Percentiles rank a stretch among this genome's conserved stretches.
Evolutionary conservation across 164 flowering plant species (phyloP).

Genomic region (Cinnamomum chago): DNA sequence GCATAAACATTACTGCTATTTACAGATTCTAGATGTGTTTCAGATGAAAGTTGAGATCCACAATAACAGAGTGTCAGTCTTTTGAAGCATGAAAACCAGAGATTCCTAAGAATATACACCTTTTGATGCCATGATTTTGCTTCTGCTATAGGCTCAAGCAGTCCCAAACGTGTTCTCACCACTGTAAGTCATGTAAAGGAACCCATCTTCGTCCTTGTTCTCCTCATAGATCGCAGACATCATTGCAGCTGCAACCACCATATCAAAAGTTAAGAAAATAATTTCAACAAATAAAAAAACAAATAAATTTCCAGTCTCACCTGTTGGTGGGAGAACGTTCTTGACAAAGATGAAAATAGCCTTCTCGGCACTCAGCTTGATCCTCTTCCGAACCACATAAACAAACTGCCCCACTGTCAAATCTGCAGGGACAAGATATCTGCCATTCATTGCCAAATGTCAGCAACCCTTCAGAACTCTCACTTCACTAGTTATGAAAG

Average conservation of each 20-base stretch:
- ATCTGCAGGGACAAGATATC: conserved; percentile 91
- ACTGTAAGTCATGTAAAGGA: conserved; percentile 91
- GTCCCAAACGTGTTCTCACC: conserved; percentile 86
- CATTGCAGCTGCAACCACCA: conserved; percentile 59
- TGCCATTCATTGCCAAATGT: conserved; percentile 24
- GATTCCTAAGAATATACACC: conserved; percentile 17
- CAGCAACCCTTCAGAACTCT: not conserved
- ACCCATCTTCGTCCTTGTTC: conserved; percentile 81
- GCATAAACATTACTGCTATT: not conserved
- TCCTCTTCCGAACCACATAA: conserved; percentile 85
- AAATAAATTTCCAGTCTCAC: conserved; percentile 26
- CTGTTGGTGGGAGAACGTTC: conserved; percentile 81
- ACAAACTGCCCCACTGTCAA: conserved; percentile 86
- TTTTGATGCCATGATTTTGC: conserved; percentile 13
- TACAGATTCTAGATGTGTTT: not conserved
- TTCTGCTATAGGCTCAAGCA: not conserved
- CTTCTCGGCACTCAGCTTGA: conserved; percentile 74
- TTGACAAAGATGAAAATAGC: conserved; percentile 81
- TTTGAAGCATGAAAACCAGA: not conserved
- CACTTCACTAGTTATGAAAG: not conserved
- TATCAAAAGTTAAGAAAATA: not conserved
- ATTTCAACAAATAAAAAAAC: not conserved
- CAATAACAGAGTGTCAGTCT: not conserved
- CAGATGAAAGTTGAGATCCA: not conserved
- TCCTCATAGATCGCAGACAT: conserved; percentile 88